A percentile compares a stretch with the other conserved stretches of the same genome.
phyloP scores from a whole-genome alignment of 2,329 filamentous ascomycete genomes.

The Fulvia fulva region DNA sequence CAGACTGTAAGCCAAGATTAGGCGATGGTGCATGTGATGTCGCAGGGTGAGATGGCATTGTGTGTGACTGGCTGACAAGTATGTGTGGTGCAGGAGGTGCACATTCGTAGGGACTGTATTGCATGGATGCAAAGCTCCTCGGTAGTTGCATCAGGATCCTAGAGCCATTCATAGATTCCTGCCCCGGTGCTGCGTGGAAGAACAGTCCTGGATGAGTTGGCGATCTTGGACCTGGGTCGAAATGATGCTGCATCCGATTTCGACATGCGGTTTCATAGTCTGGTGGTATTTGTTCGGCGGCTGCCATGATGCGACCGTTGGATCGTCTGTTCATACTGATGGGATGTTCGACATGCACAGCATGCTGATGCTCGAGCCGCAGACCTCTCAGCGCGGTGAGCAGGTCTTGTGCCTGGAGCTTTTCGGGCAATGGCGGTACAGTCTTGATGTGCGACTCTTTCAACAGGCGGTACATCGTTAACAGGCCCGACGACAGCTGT shows the following conservation, averaged over 20 bases:
- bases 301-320: slow-evolving; percentile 3
- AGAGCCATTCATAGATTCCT: neutral
- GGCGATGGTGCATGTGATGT: slow-evolving; percentile 1
- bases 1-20: neutral
- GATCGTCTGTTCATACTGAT: neutral
- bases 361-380: slow-evolving; percentile 7
- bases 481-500: slow-evolving; percentile 17
- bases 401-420: slow-evolving; percentile 19
- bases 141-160: slow-evolving; percentile 1
- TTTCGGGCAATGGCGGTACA: slow-evolving; percentile 16
- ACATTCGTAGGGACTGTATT: slow-evolving; percentile 1
- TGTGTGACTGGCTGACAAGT: neutral
- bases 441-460: slow-evolving; percentile 22
- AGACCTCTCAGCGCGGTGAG: slow-evolving; percentile 13
- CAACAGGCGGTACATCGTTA: slow-evolving; percentile 19
- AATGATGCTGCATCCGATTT: slow-evolving; percentile 2
- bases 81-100: neutral
- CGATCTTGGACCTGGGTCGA: slow-evolving; percentile 1
- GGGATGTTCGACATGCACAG: neutral
- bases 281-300: neutral
- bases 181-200: neutral
- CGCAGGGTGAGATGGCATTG: neutral
- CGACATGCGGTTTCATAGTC: neutral
- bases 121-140: slow-evolving; percentile 4
- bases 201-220: neutral